phyloP scores from a whole-genome alignment of 371 early-diverging fungal species.

The Syncephalastrum contaminatum region DNA sequence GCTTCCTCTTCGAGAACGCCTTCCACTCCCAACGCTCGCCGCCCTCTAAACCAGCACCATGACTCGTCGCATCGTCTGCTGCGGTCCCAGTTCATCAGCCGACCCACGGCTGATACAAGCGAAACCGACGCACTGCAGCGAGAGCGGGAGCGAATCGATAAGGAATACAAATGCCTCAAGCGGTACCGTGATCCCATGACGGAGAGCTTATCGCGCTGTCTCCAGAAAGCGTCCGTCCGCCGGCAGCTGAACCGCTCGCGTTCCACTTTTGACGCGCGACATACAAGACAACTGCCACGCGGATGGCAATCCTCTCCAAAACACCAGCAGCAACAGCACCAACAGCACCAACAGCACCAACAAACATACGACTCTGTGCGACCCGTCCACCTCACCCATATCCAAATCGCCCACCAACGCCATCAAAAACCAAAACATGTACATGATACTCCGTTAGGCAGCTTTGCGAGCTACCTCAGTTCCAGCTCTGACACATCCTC shows the following conservation, averaged over 20 bases:
- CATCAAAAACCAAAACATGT: too few relatives aligned
- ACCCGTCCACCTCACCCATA: too few relatives aligned
- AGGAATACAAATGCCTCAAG: slow-evolving; percentile 7
- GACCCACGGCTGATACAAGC: too few relatives aligned
- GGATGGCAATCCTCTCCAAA: slow-evolving; percentile 2
- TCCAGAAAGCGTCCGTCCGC: background rate
- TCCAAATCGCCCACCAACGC: too few relatives aligned
- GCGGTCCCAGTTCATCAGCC: slow-evolving; percentile 9
- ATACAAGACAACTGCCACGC: too few relatives aligned
- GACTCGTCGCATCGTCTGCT: background rate
- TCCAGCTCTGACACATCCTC: too few relatives aligned
- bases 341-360: slow-evolving; percentile 4
- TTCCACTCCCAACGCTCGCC: too few relatives aligned
- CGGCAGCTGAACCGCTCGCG: slow-evolving; percentile 4
- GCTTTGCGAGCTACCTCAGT: too few relatives aligned
- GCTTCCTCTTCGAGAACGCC: too few relatives aligned
- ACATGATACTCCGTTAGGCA: too few relatives aligned
- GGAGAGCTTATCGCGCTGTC: slow-evolving; percentile 9
- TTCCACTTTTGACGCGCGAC: too few relatives aligned
- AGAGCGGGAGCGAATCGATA: background rate
- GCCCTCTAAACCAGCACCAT: background rate
- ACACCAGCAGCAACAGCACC: slow-evolving; percentile 4
- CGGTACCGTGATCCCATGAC: slow-evolving; percentile 12
- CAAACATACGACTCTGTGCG: background rate
- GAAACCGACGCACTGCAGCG: background rate